Percentiles rank a stretch among this genome's conserved stretches.
These are phyloP conservation scores for Pythium periplocum DNA, from an alignment of 352 stramenopile genomes.

Conservation along the genomic window DNA sequence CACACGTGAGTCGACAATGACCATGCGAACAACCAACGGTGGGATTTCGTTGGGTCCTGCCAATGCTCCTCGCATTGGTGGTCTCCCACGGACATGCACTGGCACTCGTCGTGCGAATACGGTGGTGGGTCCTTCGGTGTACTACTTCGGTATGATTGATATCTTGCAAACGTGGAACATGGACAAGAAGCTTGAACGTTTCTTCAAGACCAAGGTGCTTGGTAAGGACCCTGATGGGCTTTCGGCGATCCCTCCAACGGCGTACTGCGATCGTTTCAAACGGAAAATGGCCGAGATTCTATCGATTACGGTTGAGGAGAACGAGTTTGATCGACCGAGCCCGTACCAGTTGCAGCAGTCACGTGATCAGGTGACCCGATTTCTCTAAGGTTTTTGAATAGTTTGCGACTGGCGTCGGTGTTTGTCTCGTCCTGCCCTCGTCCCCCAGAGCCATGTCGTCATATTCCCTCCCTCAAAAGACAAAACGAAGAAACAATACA, in stretches of 20 bases:
- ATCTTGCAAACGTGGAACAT: conserved; percentile 89
- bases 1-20: conserved; percentile 15
- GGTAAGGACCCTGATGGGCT: conserved; percentile 75
- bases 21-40: background rate
- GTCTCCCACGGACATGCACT: conserved; percentile 50
- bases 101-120: conserved; percentile 79
- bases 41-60: background rate
- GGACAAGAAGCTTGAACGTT: conserved; percentile 88
- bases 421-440: too few species aligned
- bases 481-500: too few species aligned
- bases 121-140: conserved; percentile 82
- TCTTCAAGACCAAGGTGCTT: conserved; percentile 82
- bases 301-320: conserved; percentile 59
- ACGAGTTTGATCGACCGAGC: conserved; percentile 31
- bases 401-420: too few species aligned
- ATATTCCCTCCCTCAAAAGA: too few species aligned
- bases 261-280: conserved; percentile 88
- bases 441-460: too few species aligned
- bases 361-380: background rate
- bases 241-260: conserved; percentile 68
- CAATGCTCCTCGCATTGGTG: conserved; percentile 11
- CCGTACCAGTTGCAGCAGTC: background rate
- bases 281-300: conserved; percentile 85
- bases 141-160: conserved; percentile 88
- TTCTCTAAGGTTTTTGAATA: too few species aligned